These are phyloP conservation scores for Rhizopogon vinicolor DNA, from an alignment of 768 basidiomycete species.

Conservation along the genomic window DNA sequence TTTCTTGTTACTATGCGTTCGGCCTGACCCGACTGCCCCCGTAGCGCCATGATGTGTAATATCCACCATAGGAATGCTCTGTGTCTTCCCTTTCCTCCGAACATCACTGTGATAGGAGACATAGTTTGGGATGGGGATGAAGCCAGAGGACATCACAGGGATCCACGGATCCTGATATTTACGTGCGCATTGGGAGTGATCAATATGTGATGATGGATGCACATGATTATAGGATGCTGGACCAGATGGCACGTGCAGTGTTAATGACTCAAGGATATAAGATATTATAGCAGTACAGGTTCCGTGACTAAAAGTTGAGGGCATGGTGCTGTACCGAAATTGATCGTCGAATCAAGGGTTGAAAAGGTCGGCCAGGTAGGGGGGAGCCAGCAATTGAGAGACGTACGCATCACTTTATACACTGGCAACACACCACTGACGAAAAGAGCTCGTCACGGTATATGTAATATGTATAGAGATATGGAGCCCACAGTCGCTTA, in stretches of 20 bases:
- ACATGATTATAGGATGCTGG: slow-evolving; percentile 2
- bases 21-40: no score
- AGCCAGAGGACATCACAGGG: background rate
- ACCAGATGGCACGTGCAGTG: background rate
- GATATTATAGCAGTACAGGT: background rate
- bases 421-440: no score
- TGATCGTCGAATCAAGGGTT: no score
- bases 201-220: background rate
- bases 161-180: background rate
- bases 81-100: background rate
- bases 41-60: background rate
- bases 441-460: background rate
- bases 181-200: background rate
- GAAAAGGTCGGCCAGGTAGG: background rate
- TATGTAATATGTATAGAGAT: no score
- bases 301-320: background rate
- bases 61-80: slow-evolving; percentile 1
- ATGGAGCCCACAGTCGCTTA: background rate
- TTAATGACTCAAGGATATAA: background rate
- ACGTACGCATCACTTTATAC: background rate
- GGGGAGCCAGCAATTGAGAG: background rate
- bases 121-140: slow-evolving; percentile 1
- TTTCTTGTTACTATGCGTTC: no score
- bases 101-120: background rate
- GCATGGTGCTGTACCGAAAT: background rate